These are phyloP conservation scores for Aspergillus tubingensis DNA, from an alignment of 2,329 filamentous ascomycete species.

Conservation along the genomic window DNA sequence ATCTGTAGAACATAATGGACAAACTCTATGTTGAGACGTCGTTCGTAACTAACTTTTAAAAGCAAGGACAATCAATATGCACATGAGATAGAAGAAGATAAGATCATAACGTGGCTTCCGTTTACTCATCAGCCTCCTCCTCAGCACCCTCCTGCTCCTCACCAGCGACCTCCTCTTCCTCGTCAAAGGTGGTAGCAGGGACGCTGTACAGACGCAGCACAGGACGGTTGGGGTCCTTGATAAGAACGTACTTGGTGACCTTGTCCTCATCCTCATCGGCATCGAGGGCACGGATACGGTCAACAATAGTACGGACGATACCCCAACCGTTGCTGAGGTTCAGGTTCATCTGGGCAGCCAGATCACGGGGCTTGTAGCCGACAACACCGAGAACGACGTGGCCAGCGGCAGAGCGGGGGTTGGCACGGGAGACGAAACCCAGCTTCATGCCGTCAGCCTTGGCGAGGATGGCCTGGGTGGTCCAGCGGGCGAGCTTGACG, in stretches of 20 bases:
- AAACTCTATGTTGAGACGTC: background rate
- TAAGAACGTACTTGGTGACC: conserved; percentile 55
- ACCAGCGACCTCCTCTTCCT: conserved; percentile 70
- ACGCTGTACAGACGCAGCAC: conserved; percentile 93
- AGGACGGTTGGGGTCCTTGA: conserved; percentile 94
- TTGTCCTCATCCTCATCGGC: conserved; percentile 45
- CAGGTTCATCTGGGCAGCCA: conserved; percentile 96
- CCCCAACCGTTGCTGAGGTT: conserved; percentile 98
- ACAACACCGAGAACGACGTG: conserved; percentile 95
- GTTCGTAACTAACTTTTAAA: background rate
- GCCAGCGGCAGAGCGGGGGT: conserved; percentile 88
- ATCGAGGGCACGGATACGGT: conserved; percentile 62
- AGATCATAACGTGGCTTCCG: background rate
- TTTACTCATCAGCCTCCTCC: conserved; percentile 48
- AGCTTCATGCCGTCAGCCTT: conserved; percentile 99
- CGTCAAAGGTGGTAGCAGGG: conserved; percentile 83
- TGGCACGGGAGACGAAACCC: conserved; percentile 92
- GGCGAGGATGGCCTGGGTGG: conserved; percentile 92
- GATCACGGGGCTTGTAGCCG: conserved; percentile 97
- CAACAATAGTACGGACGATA: conserved; percentile 95
- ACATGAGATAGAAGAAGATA: background rate
- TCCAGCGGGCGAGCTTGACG: conserved; percentile 98
- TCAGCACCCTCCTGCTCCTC: conserved; percentile 59
- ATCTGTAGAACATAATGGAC: too few relatives aligned
- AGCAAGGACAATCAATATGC: background rate